Percentiles rank a stretch among this genome's conserved stretches.
These are phyloP conservation scores for Heliamphora exappendiculata DNA, from an alignment of 148 eudicot species.

Conservation along the genomic window DNA sequence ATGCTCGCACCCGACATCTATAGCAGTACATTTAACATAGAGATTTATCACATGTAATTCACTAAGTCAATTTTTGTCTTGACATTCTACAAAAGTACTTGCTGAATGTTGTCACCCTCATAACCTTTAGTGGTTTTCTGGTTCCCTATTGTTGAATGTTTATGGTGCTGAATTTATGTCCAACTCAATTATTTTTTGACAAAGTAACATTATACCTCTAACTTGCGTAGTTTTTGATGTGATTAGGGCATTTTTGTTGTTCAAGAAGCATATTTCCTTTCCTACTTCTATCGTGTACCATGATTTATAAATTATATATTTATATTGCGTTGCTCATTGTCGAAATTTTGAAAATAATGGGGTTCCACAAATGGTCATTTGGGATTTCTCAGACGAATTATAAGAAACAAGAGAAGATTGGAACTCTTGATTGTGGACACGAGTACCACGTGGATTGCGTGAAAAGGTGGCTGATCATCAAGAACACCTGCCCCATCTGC, in stretches of 20 bases:
- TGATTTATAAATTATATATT: too few relatives aligned
- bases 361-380: neutral
- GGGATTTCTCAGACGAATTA: conserved; percentile 58
- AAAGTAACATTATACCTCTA: neutral
- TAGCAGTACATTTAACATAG: neutral
- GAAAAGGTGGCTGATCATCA: conserved; percentile 67
- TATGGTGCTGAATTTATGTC: neutral
- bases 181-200: neutral
- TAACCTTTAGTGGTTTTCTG: neutral
- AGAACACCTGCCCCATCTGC: conserved; percentile 85
- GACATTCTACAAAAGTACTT: neutral
- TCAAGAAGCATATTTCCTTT: neutral
- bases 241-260: neutral
- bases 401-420: conserved; percentile 46
- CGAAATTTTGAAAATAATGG: neutral
- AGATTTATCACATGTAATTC: neutral
- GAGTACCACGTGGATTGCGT: conserved; percentile 78
- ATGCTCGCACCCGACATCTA: neutral
- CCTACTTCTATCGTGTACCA: neutral
- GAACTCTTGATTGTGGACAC: conserved; percentile 75
- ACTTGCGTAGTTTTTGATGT: neutral
- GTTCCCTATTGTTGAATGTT: neutral
- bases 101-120: neutral
- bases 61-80: neutral
- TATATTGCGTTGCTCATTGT: too few relatives aligned